These are phyloP conservation scores for Aleurites moluccanus DNA, from an alignment of 441 rosid genomes.

Conservation along the genomic window DNA sequence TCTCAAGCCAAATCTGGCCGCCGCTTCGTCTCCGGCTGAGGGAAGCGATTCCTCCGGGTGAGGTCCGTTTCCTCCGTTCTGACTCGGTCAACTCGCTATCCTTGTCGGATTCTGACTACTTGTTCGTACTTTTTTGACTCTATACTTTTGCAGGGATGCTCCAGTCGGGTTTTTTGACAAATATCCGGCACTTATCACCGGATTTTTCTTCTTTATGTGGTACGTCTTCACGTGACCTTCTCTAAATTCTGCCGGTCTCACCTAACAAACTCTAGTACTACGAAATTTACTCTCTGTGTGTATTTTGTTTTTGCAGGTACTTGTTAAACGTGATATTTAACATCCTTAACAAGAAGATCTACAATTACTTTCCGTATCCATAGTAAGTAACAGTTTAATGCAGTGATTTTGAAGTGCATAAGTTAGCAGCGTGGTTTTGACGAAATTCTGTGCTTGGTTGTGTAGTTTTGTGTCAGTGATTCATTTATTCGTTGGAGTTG, in stretches of 20 bases:
- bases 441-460: background rate
- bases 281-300: background rate
- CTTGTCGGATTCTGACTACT: slow-evolving; percentile 24
- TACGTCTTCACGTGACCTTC: slow-evolving; percentile 28
- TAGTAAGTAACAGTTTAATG: slow-evolving; percentile 53
- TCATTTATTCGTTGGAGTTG: slow-evolving; percentile 90
- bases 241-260: slow-evolving; percentile 1
- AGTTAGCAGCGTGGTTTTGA: slow-evolving; percentile 9
- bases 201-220: slow-evolving; percentile 99
- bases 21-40: slow-evolving; percentile 67
- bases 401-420: background rate
- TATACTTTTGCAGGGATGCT: slow-evolving; percentile 44
- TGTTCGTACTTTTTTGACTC: slow-evolving; percentile 20
- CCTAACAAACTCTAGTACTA: slow-evolving; percentile 5
- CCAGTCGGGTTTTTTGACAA: slow-evolving; percentile 65
- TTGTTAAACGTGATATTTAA: slow-evolving; percentile 92
- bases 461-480: slow-evolving; percentile 88
- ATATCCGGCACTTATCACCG: slow-evolving; percentile 79
- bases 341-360: slow-evolving; percentile 96
- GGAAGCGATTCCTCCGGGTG: slow-evolving; percentile 94
- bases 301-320: slow-evolving; percentile 50
- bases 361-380: slow-evolving; percentile 94
- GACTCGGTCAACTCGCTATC: slow-evolving; percentile 23
- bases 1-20: slow-evolving; percentile 51
- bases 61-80: slow-evolving; percentile 74